A percentile compares a stretch with the other conserved stretches of the same genome.
phyloP scores from a whole-genome alignment of 2,329 filamentous ascomycete species.

The Xylariaceae sp. region DNA sequence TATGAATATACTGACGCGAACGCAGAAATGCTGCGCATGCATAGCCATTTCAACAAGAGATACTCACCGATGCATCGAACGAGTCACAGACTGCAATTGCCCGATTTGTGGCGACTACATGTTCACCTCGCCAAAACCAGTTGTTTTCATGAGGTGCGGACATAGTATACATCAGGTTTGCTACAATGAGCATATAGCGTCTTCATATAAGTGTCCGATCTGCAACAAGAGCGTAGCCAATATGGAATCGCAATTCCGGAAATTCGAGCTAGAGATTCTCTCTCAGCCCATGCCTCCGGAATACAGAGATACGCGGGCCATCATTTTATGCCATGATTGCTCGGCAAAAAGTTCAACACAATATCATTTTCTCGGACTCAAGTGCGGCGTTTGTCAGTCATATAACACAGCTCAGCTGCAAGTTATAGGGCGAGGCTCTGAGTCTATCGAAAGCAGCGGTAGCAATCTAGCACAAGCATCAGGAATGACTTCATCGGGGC shows the following conservation, averaged over 20 bases:
- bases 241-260: conserved; percentile 94
- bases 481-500: conserved; percentile 15
- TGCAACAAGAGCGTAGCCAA: conserved; percentile 97
- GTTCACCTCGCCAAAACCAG: conserved; percentile 83
- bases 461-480: conserved; percentile 19
- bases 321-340: conserved; percentile 94
- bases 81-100: conserved; percentile 91
- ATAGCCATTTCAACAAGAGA: conserved; percentile 83
- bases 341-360: conserved; percentile 79
- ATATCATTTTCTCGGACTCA: conserved; percentile 93
- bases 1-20: not conserved
- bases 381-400: conserved; percentile 72
- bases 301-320: conserved; percentile 74
- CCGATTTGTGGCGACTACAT: conserved; percentile 96
- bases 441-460: conserved; percentile 18
- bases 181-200: conserved; percentile 82
- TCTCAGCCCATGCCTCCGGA: conserved; percentile 89
- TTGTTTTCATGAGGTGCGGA: conserved; percentile 93
- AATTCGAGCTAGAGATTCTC: conserved; percentile 82
- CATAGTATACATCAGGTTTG: conserved; percentile 93
- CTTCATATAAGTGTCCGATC: conserved; percentile 92
- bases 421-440: conserved; percentile 47
- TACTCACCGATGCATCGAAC: conserved; percentile 90
- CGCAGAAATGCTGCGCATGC: conserved; percentile 84
- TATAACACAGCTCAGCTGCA: conserved; percentile 68